These are phyloP conservation scores for Cucumis melo DNA, from an alignment of 306 rosid genomes.

Conservation along the genomic window DNA sequence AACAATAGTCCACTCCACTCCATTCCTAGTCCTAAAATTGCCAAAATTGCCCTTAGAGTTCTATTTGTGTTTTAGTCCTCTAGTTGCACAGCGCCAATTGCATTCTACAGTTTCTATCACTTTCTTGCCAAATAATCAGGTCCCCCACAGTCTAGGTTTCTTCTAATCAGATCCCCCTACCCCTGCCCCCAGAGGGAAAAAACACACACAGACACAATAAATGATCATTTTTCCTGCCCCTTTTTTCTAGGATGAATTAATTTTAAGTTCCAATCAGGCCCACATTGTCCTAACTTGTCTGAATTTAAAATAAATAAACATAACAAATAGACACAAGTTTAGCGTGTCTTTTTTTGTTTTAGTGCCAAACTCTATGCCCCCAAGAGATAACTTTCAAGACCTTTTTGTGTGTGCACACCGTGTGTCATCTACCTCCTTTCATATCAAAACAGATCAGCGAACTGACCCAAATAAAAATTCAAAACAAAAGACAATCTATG, in stretches of 20 bases:
- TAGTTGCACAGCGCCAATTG: not conserved
- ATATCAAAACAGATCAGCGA: not conserved
- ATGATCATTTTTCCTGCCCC: not conserved
- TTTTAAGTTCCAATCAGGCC: not conserved
- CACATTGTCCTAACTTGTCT: not conserved
- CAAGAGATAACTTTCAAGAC: not conserved
- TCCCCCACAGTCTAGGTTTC: not conserved
- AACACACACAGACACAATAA: not conserved
- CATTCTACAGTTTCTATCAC: not conserved
- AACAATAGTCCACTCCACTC: no score
- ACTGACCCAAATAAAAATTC: not conserved
- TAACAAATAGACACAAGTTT: not conserved
- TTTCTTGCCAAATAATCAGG: not conserved
- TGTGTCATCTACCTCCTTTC: not conserved
- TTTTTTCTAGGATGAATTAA: not conserved
- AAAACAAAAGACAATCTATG: not conserved
- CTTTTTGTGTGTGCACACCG: not conserved
- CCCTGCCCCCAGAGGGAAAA: not conserved
- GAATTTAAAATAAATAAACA: not conserved
- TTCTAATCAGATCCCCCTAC: not conserved
- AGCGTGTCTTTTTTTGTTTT: not conserved
- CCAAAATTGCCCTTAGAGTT: not conserved
- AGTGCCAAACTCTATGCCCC: not conserved
- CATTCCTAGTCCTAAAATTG: no score
- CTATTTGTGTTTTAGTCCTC: not conserved